A percentile compares a stretch with the other conserved stretches of the same genome.
phyloP scores from a whole-genome alignment of 768 basidiomycete genomes.

The Coprinopsis marcescibilis region DNA sequence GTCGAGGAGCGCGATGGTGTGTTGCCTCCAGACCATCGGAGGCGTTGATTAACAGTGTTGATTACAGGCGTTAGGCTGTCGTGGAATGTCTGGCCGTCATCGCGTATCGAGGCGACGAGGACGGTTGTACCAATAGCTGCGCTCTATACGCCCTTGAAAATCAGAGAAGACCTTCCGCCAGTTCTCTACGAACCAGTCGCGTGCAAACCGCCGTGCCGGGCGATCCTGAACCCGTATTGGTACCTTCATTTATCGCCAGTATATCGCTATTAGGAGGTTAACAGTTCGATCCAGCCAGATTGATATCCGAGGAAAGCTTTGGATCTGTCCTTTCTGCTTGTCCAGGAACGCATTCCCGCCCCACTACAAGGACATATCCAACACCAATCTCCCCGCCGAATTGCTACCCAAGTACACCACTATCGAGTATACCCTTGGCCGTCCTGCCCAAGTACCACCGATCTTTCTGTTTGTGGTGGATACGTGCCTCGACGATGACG shows the following conservation, averaged over 20 bases:
- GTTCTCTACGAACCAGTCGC: conserved; percentile 98
- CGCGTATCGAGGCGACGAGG: conserved; percentile 94
- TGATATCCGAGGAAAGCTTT: conserved; percentile 96
- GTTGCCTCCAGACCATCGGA: conserved; percentile 17
- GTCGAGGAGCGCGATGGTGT: conserved; percentile 94
- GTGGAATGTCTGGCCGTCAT: conserved; percentile 99
- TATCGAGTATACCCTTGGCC: conserved; percentile 96
- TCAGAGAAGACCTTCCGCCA: conserved; percentile 89
- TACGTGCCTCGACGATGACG: conserved; percentile 93
- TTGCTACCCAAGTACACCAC: conserved; percentile 97
- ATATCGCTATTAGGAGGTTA: conserved; percentile 2
- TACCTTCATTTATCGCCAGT: conserved; percentile 29
- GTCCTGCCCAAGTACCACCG: conserved; percentile 88
- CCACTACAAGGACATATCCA: conserved; percentile 98
- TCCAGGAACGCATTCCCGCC: conserved; percentile 95
- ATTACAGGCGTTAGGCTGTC: conserved; percentile 82
- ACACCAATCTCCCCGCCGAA: conserved; percentile 94
- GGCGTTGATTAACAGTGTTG: neutral
- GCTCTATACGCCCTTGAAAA: conserved; percentile 92
- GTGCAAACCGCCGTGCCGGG: conserved; percentile 96
- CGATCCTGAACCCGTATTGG: conserved; percentile 98
- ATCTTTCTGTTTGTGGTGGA: conserved; percentile 97
- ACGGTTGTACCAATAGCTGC: conserved; percentile 99
- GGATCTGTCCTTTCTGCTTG: conserved; percentile 99
- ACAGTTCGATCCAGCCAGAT: conserved; percentile 66